These are phyloP conservation scores for Hericium rajendrae DNA, from an alignment of 768 basidiomycete species.

Conservation along the genomic window DNA sequence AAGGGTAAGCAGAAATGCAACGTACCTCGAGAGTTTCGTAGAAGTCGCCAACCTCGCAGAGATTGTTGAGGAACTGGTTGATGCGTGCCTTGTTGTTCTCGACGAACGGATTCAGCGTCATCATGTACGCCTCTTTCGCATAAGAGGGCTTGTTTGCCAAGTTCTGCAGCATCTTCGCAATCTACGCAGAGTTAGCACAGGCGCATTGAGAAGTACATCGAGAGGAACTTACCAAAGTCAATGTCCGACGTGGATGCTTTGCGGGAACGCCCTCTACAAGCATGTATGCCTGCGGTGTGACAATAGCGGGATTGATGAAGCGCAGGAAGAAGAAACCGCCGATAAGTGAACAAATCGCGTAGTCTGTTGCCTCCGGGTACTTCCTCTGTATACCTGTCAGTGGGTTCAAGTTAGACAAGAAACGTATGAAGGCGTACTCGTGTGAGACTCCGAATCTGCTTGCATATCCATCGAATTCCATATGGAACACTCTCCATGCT, in stretches of 20 bases:
- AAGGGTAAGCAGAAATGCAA: background rate
- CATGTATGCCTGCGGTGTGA: constrained; percentile 99
- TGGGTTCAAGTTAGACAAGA: background rate
- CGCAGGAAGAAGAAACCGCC: constrained; percentile 99
- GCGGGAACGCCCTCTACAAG: constrained; percentile 96
- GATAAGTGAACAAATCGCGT: constrained; percentile 95
- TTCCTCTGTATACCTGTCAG: constrained; percentile 55
- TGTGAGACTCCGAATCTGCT: constrained; percentile 95
- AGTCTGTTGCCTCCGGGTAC: constrained; percentile 98
- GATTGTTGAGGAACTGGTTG: constrained; percentile 91
- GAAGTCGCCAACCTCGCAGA: constrained; percentile 99
- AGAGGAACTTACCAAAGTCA: constrained; percentile 59
- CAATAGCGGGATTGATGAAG: constrained; percentile 98
- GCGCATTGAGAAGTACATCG: background rate
- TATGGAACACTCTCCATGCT: constrained; percentile 98
- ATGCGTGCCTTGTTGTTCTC: constrained; percentile 98
- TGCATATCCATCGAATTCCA: constrained; percentile 99
- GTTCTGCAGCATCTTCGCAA: constrained; percentile 99
- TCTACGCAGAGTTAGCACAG: constrained; percentile 36
- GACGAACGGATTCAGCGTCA: constrained; percentile 95
- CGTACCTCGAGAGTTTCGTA: constrained; percentile 95
- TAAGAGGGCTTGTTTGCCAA: constrained; percentile 98
- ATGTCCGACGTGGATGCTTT: constrained; percentile 91
- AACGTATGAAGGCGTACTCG: constrained; percentile 40
- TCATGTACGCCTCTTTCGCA: constrained; percentile 98